Evolutionary conservation across 78 protist species (phyloP).

Genomic region (Anaeramoeba ignava): DNA sequence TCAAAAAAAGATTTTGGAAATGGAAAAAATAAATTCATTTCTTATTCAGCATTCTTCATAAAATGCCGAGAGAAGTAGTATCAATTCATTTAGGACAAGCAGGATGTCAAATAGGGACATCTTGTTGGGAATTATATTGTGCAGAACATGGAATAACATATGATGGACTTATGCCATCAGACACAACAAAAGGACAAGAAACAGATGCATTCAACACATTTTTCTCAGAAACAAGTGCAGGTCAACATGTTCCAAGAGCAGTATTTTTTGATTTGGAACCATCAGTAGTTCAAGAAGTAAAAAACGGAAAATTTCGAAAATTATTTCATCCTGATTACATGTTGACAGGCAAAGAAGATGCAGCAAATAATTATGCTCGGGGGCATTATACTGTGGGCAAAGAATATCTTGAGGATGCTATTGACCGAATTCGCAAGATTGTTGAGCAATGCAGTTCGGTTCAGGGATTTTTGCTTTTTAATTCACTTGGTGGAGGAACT

Average conservation of each 20-base stretch:
- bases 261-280: conserved; percentile 83
- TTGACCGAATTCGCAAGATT: conserved; percentile 92
- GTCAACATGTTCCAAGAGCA: background rate
- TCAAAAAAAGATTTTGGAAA: too few species aligned
- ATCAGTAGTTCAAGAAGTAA: conserved; percentile 84
- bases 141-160: conserved; percentile 92
- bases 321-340: conserved; percentile 96
- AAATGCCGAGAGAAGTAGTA: conserved; percentile 75
- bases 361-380: conserved; percentile 78
- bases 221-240: conserved; percentile 52
- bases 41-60: too few species aligned
- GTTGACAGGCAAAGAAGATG: conserved; percentile 86
- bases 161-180: conserved; percentile 83
- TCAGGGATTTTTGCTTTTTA: conserved; percentile 90
- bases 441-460: conserved; percentile 96
- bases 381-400: conserved; percentile 97
- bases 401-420: conserved; percentile 76
- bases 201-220: conserved; percentile 53
- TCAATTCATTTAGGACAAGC: conserved; percentile 91
- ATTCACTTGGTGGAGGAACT: conserved; percentile 91
- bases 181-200: conserved; percentile 65
- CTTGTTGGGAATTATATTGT: conserved; percentile 95
- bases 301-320: conserved; percentile 83
- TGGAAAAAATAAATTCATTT: too few species aligned
- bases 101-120: conserved; percentile 85